Base-by-base conservation (phyloP, 225 moss, liverwort and hornwort genomes). In the Rhytidiadelphus loreus region DNA sequence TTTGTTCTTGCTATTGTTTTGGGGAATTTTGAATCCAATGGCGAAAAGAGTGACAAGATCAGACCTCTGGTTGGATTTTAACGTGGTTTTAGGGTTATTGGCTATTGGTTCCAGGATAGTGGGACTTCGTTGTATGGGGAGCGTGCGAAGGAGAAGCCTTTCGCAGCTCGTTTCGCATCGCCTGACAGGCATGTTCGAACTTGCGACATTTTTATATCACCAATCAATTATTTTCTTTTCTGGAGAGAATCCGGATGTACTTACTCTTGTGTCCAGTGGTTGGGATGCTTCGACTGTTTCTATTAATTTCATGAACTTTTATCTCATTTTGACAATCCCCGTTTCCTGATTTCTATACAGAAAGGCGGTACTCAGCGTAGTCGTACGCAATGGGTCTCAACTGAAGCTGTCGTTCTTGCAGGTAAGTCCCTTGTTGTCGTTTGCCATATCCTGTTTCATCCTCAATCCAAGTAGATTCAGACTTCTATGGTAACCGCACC, bases 131-230 rank as follows among this genome's bases (percentile, higher is more conserved):
- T 94, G 66, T 99, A 99, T 90, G 97, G 97, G 72, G 96, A 96
- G 87, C 94, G 97, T 66, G 96, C 95, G 25, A 96, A 99, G 93
- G 97, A 95, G 86, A 96, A 92, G 87, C 96, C 97, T 35, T 97
- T 96, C 81, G 95, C 95, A 75, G 99, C 99, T 86, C 99, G 96
- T 77, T 99, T 99, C 87, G 97, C 96, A 55, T 99, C 99, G 89
- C 96, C 95, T 58, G 99, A 99, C 94, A 94, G 97, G 99, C 52
- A 88, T 80, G 65, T 66, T 19, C 25, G 8, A 4, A 12, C 59
- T 81, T 52, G n/a, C 12, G 60, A 14, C 81, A 29, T 72, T 71
- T 61, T 72, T 24, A 29, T 12, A 17, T 7, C 41, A 4, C 43
- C 43, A 18, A 33, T 24, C 5, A 9, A 33, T 18, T 43, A 41